Evolutionary conservation across 2,329 filamentous ascomycete genomes (phyloP), one percentile per base, ranked within the genome.

Genomic region (Paradendryphiella salina): DNA sequence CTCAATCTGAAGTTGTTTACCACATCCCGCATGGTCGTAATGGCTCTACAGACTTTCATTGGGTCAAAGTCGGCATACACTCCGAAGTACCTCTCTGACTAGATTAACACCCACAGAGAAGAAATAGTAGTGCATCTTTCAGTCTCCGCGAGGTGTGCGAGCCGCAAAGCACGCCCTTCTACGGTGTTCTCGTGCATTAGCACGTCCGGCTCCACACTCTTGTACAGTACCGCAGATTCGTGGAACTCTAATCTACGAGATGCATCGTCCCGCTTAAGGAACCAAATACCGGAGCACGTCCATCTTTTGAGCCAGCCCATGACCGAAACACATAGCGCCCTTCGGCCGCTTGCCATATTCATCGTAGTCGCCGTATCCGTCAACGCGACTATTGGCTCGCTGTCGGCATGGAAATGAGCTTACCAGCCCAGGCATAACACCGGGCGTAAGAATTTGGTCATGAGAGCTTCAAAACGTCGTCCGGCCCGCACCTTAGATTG

Each of bases 401-500:
- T 41, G 52, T 55, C 49, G 52, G 52, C 23, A 48, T 11, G 1
- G 13, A 29, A 14, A 9, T 11, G 29, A 34, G 23, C 31, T 13
- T 41, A 13, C 33, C 36, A 47, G 18, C 31, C 15, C 32, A 42
- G 35, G 28, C 15, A 29, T 9, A 1, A 32, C 18, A 10, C 42
- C 28, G 31, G 18, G 26, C 9, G 20, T 28, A 18, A 18, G 15
- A 41, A 20, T 23, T 6, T 14, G 40, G 26, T 55, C 52, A 55
- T 51, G 52, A 41, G 49, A 39, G 34, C 49, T 20, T 14, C n/a
- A 43, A 14, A 52, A 42, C 28, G 31, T 36, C 40, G 20, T 10
- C 26, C 40, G 49, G 52, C 29, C 52, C 49, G 52, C 49, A 47
- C 44, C 49, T 42, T 55, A 42, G 32, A 42, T 46, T 41, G 36